Evolutionary conservation across 208 protist species (phyloP).

Genomic region (Leptomonas pyrrhocoris): DNA sequence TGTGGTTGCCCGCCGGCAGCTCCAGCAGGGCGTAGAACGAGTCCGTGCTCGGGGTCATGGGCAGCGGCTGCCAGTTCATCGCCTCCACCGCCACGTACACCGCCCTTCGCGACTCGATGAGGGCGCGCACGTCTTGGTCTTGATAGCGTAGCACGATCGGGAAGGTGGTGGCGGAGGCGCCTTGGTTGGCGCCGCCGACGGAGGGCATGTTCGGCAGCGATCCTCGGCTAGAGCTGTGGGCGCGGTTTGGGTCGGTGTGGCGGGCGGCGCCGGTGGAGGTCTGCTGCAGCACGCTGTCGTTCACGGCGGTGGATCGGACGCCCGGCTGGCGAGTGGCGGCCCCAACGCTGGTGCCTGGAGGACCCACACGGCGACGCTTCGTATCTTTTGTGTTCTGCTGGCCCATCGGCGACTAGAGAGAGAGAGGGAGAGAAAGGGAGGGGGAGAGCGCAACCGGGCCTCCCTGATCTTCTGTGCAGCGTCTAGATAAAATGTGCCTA

Average conservation of each 20-base stretch:
- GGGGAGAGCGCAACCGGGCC: too few species aligned
- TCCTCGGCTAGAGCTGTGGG: conserved; percentile 12
- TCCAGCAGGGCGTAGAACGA: conserved; percentile 87
- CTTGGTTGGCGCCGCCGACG: neutral
- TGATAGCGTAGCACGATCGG: conserved; percentile 83
- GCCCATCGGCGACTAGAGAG: conserved; percentile 46
- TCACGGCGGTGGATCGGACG: conserved; percentile 48
- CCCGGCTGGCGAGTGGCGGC: conserved; percentile 7
- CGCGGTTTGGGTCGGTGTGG: conserved; percentile 27
- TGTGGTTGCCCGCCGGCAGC: conserved; percentile 75
- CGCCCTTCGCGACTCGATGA: conserved; percentile 46
- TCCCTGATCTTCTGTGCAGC: too few species aligned
- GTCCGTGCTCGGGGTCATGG: conserved; percentile 85
- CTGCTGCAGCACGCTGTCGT: conserved; percentile 48
- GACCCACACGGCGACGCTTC: conserved; percentile 30
- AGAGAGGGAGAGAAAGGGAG: conserved; percentile 12
- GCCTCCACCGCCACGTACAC: conserved; percentile 72
- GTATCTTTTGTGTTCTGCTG: conserved; percentile 70
- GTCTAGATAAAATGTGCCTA: too few species aligned
- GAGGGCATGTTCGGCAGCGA: conserved; percentile 19
- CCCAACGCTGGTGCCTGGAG: conserved; percentile 13
- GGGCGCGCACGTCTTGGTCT: conserved; percentile 58
- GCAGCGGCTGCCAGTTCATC: conserved; percentile 68
- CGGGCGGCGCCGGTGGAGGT: conserved; percentile 12
- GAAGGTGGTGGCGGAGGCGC: conserved; percentile 36